Evolutionary conservation across 129 eudicot species (phyloP).

Genomic region (Arctium minus): DNA sequence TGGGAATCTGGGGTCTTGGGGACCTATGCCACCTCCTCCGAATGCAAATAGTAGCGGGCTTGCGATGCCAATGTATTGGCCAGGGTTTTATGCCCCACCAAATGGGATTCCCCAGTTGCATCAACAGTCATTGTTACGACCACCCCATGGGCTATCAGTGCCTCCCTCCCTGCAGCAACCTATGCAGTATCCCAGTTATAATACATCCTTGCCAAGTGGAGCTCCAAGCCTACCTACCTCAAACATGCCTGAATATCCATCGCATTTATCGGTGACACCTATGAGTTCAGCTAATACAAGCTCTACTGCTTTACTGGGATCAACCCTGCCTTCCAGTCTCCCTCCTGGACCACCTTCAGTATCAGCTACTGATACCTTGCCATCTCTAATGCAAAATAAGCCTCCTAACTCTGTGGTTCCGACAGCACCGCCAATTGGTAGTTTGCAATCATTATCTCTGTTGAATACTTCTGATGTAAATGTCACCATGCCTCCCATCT

Average conservation of each 20-base stretch:
- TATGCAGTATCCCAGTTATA: conserved; percentile 65
- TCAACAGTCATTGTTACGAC: conserved; percentile 67
- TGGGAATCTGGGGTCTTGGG: conserved; percentile 76
- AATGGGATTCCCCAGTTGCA: conserved; percentile 74
- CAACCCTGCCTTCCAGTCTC: conserved; percentile 39
- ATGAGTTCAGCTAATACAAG: conserved; percentile 31
- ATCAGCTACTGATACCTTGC: conserved; percentile 38
- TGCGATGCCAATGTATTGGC: conserved; percentile 96
- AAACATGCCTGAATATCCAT: conserved; percentile 40
- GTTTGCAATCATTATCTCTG: conserved; percentile 39
- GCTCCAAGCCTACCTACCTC: conserved; percentile 32
- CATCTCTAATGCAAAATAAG: conserved; percentile 40
- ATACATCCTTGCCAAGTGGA: conserved; percentile 49
- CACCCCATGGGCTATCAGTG: conserved; percentile 54
- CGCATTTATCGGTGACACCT: conserved; percentile 28
- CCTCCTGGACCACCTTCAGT: conserved; percentile 47
- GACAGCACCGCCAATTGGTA: conserved; percentile 27
- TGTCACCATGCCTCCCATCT: conserved; percentile 23
- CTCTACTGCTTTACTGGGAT: conserved; percentile 33
- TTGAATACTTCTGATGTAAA: conserved; percentile 35
- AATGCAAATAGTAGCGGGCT: conserved; percentile 56
- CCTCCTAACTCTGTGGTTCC: conserved; percentile 31
- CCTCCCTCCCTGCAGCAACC: conserved; percentile 65
- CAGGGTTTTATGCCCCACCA: conserved; percentile 69
- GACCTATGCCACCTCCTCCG: conserved; percentile 58